phyloP scores from a whole-genome alignment of 305 asterid genomes.

The Fraxinus greggii region DNA sequence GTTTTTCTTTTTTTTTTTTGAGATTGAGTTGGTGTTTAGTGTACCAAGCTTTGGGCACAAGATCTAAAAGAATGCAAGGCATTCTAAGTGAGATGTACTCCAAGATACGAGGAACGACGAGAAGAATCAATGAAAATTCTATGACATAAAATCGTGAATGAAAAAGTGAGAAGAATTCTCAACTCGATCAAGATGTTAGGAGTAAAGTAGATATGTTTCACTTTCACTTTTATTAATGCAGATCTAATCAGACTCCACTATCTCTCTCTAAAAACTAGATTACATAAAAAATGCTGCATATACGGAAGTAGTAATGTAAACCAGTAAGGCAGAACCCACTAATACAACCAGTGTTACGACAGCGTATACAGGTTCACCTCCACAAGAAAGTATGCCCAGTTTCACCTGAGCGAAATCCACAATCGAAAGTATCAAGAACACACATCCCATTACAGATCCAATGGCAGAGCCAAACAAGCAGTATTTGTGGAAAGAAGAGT shows the following conservation, averaged over 20 bases:
- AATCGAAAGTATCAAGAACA: conserved; percentile 37
- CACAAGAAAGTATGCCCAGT: conserved; percentile 32
- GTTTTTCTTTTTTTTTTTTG: too few species aligned
- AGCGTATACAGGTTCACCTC: conserved; percentile 12
- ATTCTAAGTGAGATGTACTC: background rate
- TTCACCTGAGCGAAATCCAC: conserved; percentile 34
- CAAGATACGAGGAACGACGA: background rate
- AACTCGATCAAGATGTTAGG: background rate
- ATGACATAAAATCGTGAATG: too few species aligned
- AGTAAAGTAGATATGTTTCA: background rate
- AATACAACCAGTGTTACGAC: background rate
- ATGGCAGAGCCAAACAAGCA: conserved; percentile 32
- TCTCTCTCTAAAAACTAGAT: background rate
- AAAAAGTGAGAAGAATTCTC: background rate
- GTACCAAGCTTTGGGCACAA: background rate
- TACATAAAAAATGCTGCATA: conserved; percentile 17
- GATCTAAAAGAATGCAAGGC: background rate
- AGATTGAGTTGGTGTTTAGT: background rate
- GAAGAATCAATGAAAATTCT: background rate
- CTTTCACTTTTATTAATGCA: background rate
- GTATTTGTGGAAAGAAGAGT: conserved; percentile 27
- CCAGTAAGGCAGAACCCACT: conserved; percentile 17
- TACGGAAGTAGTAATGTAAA: conserved; percentile 18
- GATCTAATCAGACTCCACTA: background rate
- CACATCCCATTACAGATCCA: conserved; percentile 34